These are phyloP conservation scores for Xylariaceae sp. DNA, from an alignment of 2,329 filamentous ascomycete species.

Conservation along the genomic window DNA sequence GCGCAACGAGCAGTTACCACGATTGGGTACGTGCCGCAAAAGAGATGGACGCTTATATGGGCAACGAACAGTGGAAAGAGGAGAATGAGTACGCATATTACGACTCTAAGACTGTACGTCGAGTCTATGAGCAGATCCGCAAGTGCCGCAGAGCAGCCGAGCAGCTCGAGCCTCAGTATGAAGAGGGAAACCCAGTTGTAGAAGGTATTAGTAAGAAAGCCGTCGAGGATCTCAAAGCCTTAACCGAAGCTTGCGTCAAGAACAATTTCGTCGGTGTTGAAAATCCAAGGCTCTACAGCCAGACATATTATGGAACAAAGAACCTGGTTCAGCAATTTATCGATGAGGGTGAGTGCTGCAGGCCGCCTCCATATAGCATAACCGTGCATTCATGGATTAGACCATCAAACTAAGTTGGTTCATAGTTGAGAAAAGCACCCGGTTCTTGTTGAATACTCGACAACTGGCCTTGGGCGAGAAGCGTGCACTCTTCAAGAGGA, in stretches of 20 bases:
- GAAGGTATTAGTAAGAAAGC: conserved; percentile 52
- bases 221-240: conserved; percentile 74
- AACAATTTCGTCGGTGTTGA: conserved; percentile 97
- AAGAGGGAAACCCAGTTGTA: conserved; percentile 46
- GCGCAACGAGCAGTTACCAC: conserved; percentile 73
- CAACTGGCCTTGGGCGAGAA: conserved; percentile 76
- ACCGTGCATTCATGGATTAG: no score
- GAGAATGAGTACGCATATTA: conserved; percentile 84
- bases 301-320: conserved; percentile 98
- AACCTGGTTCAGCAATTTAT: conserved; percentile 88
- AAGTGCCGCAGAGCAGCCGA: conserved; percentile 67
- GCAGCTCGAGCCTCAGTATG: conserved; percentile 42
- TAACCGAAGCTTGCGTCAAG: conserved; percentile 92
- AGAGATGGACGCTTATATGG: conserved; percentile 79
- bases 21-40: conserved; percentile 85
- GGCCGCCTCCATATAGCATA: conserved; percentile 6
- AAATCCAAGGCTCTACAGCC: conserved; percentile 91
- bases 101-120: conserved; percentile 80
- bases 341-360: conserved; percentile 70
- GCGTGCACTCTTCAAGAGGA: conserved; percentile 80
- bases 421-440: conserved; percentile 68
- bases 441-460: conserved; percentile 70
- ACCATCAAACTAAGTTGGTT: conserved; percentile 2
- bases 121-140: conserved; percentile 77
- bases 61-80: conserved; percentile 80